phyloP scores from a whole-genome alignment of 2,329 filamentous ascomycete species.

The Tolypocladium ophioglossoides region DNA sequence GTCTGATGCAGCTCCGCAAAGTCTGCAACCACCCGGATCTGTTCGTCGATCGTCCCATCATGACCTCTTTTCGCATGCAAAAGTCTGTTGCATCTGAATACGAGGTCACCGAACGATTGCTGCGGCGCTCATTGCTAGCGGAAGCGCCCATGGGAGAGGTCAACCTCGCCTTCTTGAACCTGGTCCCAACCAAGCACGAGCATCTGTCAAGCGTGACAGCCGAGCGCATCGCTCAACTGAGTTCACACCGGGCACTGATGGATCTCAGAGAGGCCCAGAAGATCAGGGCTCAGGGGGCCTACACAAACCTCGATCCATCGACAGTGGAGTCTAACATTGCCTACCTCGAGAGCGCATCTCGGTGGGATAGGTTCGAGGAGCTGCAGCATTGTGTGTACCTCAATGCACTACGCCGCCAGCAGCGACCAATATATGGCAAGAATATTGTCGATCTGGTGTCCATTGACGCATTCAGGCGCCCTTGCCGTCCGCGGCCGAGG shows the following conservation, averaged over 20 bases:
- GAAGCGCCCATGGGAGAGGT: slow-evolving; percentile 52
- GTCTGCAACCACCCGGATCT: slow-evolving; percentile 98
- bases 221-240: slow-evolving; percentile 52
- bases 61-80: slow-evolving; percentile 90
- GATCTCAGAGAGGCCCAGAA: slow-evolving; percentile 64
- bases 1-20: slow-evolving; percentile 92
- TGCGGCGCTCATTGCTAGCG: slow-evolving; percentile 56
- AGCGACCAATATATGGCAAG: slow-evolving; percentile 71
- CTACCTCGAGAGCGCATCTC: slow-evolving; percentile 60
- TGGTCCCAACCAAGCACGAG: slow-evolving; percentile 65
- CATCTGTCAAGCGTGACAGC: slow-evolving; percentile 43
- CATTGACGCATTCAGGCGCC: slow-evolving; percentile 48
- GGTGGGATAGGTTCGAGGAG: slow-evolving; percentile 64
- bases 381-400: slow-evolving; percentile 72
- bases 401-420: slow-evolving; percentile 70
- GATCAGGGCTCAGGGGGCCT: slow-evolving; percentile 43
- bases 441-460: slow-evolving; percentile 67
- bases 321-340: slow-evolving; percentile 59
- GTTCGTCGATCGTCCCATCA: slow-evolving; percentile 91
- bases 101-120: slow-evolving; percentile 57
- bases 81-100: slow-evolving; percentile 68
- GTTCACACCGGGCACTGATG: slow-evolving; percentile 58
- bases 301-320: slow-evolving; percentile 49
- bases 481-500: slow-evolving; percentile 48
- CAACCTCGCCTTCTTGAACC: slow-evolving; percentile 67